Evolutionary conservation across 768 basidiomycete genomes (phyloP).

Genomic region (Glaciozyma antarctica): DNA sequence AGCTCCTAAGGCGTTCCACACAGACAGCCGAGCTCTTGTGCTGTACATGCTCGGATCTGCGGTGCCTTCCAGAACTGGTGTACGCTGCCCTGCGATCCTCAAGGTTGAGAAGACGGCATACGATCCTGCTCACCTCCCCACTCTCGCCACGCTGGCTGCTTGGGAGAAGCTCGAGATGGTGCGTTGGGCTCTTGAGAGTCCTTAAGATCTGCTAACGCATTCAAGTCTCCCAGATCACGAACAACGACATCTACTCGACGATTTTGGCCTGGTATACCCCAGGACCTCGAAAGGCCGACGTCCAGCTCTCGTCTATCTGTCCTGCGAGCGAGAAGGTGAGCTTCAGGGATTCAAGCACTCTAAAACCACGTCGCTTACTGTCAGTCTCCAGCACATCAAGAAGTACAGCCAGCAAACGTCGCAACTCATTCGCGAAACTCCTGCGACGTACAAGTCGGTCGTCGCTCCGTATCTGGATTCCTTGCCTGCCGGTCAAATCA

Average conservation of each 20-base stretch:
- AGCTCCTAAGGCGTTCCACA: too few species aligned
- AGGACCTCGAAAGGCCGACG: conserved; percentile 53
- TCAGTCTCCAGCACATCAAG: conserved; percentile 52
- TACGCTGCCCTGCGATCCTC: conserved; percentile 53
- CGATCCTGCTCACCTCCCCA: conserved; percentile 40
- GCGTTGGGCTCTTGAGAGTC: conserved; percentile 51
- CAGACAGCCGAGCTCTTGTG: conserved; percentile 53
- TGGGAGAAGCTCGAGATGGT: conserved; percentile 44
- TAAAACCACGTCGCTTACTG: neutral
- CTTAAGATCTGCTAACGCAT: neutral
- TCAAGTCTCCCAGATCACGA: conserved; percentile 1
- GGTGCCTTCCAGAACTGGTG: conserved; percentile 30
- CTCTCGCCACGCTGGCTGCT: conserved; percentile 38
- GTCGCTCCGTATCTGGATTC: conserved; percentile 69
- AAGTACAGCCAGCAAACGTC: conserved; percentile 69
- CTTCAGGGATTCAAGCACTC: too few species aligned
- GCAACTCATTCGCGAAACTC: conserved; percentile 72
- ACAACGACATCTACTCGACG: conserved; percentile 30
- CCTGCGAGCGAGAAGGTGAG: conserved; percentile 63
- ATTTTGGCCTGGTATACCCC: conserved; percentile 54
- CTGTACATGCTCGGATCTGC: conserved; percentile 62
- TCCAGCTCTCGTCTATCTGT: conserved; percentile 73
- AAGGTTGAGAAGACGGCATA: conserved; percentile 68
- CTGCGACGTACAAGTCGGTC: conserved; percentile 58
- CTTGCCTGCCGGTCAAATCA: conserved; percentile 64